Conservation (phyloP, 768 basidiomycete species). For the Suillus cothurnatus region DNA sequence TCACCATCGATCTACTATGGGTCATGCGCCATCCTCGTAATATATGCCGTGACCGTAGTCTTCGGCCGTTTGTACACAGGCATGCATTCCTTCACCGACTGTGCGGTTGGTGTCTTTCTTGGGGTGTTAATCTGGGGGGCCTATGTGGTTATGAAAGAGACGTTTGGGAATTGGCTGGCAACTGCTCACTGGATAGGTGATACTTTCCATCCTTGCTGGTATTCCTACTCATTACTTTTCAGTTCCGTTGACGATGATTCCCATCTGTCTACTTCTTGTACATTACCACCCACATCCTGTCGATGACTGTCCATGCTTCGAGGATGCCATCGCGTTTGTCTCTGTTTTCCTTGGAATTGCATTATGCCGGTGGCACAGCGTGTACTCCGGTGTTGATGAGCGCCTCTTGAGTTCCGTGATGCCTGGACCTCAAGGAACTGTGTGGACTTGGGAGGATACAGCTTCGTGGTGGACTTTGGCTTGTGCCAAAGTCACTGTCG, state of each 20-base stretch:
- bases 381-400: conserved; percentile 43
- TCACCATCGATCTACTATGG: conserved; percentile 47
- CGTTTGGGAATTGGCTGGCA: conserved; percentile 46
- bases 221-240: conserved; percentile 17
- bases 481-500: conserved; percentile 42
- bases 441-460: conserved; percentile 35
- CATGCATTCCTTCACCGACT: conserved; percentile 88
- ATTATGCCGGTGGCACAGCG: conserved; percentile 65
- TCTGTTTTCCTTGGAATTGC: conserved; percentile 79
- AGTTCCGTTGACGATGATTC: conserved; percentile 64
- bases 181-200: conserved; percentile 39
- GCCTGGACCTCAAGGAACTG: conserved; percentile 58
- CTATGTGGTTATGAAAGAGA: conserved; percentile 36
- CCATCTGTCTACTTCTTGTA: conserved; percentile 71
- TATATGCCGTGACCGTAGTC: conserved; percentile 73
- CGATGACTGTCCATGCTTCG: conserved; percentile 97
- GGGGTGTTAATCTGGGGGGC: conserved; percentile 66
- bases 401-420: conserved; percentile 40
- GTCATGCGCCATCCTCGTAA: conserved; percentile 44
- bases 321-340: conserved; percentile 93
- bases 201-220: conserved; percentile 16
- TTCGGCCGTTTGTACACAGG: conserved; percentile 83
- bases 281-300: conserved; percentile 93
- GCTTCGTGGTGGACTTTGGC: conserved; percentile 41
- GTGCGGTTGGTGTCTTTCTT: conserved; percentile 59